Evolutionary conservation across 1,139 yeast species (phyloP).

Genomic region (Pichia sp.): DNA sequence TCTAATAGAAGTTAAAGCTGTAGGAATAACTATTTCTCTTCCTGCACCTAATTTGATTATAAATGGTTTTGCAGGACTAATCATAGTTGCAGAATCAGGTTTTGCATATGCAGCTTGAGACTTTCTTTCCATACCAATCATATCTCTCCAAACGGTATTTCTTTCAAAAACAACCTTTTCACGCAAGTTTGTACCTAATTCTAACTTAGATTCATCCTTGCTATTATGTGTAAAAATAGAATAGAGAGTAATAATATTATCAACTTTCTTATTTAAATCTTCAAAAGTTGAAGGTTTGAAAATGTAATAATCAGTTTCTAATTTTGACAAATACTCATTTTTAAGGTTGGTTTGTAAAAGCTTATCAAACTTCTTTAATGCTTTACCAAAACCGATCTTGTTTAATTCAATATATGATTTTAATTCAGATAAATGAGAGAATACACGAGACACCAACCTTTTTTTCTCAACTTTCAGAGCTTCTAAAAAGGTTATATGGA

Average conservation of each 20-base stretch:
- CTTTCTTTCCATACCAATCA: constrained; percentile 81
- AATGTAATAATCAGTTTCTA: constrained; percentile 35
- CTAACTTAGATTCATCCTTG: constrained; percentile 52
- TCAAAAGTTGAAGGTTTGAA: constrained; percentile 43
- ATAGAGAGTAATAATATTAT: constrained; percentile 46
- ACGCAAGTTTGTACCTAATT: constrained; percentile 68
- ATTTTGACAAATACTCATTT: constrained; percentile 39
- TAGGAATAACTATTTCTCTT: constrained; percentile 21
- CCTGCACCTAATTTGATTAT: constrained; percentile 26
- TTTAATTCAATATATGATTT: constrained; percentile 78
- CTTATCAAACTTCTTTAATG: constrained; percentile 86
- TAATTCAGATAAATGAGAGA: constrained; percentile 75
- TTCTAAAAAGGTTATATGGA: constrained; percentile 37
- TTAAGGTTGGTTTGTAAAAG: constrained; percentile 60
- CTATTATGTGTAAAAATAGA: constrained; percentile 39
- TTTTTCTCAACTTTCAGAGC: constrained; percentile 63
- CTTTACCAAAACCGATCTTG: constrained; percentile 82
- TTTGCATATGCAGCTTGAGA: constrained; percentile 46
- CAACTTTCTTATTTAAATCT: constrained; percentile 42
- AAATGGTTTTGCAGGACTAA: constrained; percentile 16
- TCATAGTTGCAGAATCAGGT: constrained; percentile 16
- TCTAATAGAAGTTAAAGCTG: constrained; percentile 16
- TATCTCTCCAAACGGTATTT: constrained; percentile 94
- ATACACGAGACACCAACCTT: constrained; percentile 58
- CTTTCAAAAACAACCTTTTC: constrained; percentile 96